Evolutionary conservation across 192 early-diverging fungal species (phyloP).

Genomic region (Coemansia sp.): DNA sequence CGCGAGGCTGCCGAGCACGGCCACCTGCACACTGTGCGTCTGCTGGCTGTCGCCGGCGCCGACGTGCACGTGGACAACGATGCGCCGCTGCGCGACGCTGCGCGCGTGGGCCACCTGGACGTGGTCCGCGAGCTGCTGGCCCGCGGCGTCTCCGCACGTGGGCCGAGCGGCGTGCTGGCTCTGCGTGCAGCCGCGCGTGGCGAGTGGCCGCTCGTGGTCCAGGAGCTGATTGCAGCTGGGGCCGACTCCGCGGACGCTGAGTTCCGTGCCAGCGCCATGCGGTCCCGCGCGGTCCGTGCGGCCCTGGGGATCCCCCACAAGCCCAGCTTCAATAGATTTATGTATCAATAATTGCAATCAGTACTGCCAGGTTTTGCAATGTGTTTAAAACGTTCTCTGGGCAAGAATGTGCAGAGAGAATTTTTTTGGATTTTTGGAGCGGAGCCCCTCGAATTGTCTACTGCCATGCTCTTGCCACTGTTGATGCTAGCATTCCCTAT

Average conservation of each 20-base stretch:
- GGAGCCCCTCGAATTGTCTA: too few relatives aligned
- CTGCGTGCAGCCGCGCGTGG: constrained; percentile 42
- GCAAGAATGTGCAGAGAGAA: too few relatives aligned
- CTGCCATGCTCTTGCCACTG: too few relatives aligned
- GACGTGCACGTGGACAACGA: constrained; percentile 16
- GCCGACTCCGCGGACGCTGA: constrained; percentile 34
- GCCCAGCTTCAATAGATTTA: constrained; percentile 1
- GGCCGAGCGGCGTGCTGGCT: constrained; percentile 18
- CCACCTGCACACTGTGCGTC: constrained; percentile 11
- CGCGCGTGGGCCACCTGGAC: constrained; percentile 23
- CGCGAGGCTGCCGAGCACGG: constrained; percentile 33
- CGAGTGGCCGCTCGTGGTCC: constrained; percentile 39
- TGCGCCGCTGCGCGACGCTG: constrained; percentile 26
- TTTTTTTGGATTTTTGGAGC: too few relatives aligned
- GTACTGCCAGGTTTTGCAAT: too few relatives aligned
- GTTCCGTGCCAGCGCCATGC: constrained; percentile 22
- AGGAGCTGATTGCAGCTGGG: constrained; percentile 30
- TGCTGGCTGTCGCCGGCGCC: constrained; percentile 31
- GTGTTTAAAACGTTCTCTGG: too few relatives aligned
- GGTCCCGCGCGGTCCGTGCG: constrained; percentile 23
- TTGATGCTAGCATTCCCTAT: too few relatives aligned
- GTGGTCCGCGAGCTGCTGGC: constrained; percentile 21
- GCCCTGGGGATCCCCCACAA: constrained; percentile 12
- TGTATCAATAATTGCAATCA: not conserved
- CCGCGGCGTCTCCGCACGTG: constrained; percentile 17